A percentile compares a stretch with the other conserved stretches of the same genome.
Evolutionary conservation across 306 rosid genomes (phyloP).

Genomic region (Vigna reflexopilosa): DNA sequence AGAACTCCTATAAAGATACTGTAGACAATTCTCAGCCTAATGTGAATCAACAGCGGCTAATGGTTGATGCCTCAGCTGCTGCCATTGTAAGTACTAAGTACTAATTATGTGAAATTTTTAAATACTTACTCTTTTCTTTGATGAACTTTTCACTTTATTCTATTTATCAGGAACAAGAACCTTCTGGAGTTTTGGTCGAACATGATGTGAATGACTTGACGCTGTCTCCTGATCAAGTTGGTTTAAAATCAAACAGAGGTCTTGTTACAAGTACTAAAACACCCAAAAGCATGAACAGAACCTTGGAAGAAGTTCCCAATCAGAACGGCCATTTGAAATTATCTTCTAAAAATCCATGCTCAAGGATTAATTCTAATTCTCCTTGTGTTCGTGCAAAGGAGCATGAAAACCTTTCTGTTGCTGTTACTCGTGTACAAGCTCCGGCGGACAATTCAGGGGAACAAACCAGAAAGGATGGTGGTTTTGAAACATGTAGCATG

Average conservation of each 20-base stretch:
- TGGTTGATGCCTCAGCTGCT: slow-evolving; percentile 43
- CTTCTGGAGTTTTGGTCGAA: slow-evolving; percentile 66
- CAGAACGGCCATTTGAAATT: slow-evolving; percentile 48
- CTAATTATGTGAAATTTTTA: neutral
- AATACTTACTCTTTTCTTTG: slow-evolving; percentile 19
- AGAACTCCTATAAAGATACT: slow-evolving; percentile 40
- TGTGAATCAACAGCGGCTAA: slow-evolving; percentile 42
- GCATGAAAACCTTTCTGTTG: slow-evolving; percentile 49
- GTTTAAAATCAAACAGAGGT: slow-evolving; percentile 51
- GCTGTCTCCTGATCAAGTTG: slow-evolving; percentile 62
- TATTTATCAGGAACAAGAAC: slow-evolving; percentile 54
- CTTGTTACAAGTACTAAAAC: slow-evolving; percentile 49
- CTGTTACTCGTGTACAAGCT: slow-evolving; percentile 51
- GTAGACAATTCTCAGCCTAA: slow-evolving; percentile 52
- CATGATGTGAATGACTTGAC: slow-evolving; percentile 66
- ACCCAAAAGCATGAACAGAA: slow-evolving; percentile 52
- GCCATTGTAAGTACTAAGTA: slow-evolving; percentile 59
- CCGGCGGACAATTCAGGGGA: slow-evolving; percentile 50
- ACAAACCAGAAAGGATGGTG: slow-evolving; percentile 52
- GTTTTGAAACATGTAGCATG: slow-evolving; percentile 58
- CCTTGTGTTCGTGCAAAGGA: slow-evolving; percentile 61
- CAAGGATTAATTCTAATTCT: slow-evolving; percentile 54
- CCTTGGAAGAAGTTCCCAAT: slow-evolving; percentile 51
- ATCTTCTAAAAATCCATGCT: slow-evolving; percentile 51
- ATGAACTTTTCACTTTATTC: slow-evolving; percentile 23